Evolutionary conservation across 306 rosid genomes (phyloP), one percentile per base, ranked within the genome.

Genomic region (Vicia sativa): DNA sequence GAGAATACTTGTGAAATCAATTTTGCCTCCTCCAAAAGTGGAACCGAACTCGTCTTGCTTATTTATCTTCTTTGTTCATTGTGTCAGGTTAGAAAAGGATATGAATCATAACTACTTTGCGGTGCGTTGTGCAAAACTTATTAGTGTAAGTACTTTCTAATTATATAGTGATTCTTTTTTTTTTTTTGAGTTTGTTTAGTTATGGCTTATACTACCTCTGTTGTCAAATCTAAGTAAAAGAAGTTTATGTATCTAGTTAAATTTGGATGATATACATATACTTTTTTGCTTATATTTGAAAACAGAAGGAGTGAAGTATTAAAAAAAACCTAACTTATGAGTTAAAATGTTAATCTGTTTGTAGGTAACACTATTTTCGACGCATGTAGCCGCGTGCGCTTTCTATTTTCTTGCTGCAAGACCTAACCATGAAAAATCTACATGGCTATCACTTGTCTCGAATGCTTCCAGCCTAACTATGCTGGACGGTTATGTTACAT

Each of bases 71-170:
- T 63, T 16, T 45, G 48, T 74, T 74, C 11, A 4, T 58, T 62
- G 45, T 77, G 43, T 26, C 79, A 89, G 97, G 73, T 66, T 91
- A 79, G 97, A 91, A 49, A 91, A 91, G 71, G 92, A 91, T 65
- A 78, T 80, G 71, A 65, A 68, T 26, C 87, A 18, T 53, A 87
- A 73, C 83, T 91, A 91, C 70, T 85, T 87, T 55, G 77, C 80
- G 84, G 86, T 89, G 68, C 88, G 97, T 9, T 83, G 78, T 64
- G 34, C 71, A 38, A 91, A 91, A 85, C 90, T 91, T 50, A 54
- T 81, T 12, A 85, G 81, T 65, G 97, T 91, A 72, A 89, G 97
- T 83, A n/a, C 39, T 62, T 58, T 23, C 3, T 64, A 42, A 39
- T 16, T 53, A 11, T 25, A 35, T 14, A 7, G 26, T 65, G 5